A percentile compares a stretch with the other conserved stretches of the same genome.
These are phyloP conservation scores for Hydnomerulius pinastri DNA, from an alignment of 768 basidiomycete species.

Conservation along the genomic window DNA sequence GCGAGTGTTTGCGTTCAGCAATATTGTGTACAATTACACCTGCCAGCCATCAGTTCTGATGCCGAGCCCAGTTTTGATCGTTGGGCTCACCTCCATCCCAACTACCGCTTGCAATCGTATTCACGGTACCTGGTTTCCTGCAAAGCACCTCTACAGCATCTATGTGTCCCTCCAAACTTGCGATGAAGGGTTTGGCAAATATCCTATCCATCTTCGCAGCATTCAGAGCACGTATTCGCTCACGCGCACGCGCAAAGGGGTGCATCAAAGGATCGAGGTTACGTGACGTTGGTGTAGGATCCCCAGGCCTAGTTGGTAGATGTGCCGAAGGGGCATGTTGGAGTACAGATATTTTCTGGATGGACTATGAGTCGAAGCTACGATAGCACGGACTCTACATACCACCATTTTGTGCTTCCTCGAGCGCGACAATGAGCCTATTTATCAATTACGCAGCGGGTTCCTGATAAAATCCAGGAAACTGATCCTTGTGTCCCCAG, in stretches of 20 bases:
- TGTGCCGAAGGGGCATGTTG: conserved; percentile 80
- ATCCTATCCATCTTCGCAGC: conserved; percentile 97
- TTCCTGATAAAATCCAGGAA: too few relatives aligned
- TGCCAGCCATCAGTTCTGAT: conserved; percentile 27
- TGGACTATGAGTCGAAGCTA: conserved; percentile 2
- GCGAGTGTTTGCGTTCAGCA: conserved; percentile 51
- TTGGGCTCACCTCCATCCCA: conserved; percentile 87
- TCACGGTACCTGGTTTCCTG: conserved; percentile 70
- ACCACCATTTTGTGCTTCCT: conserved; percentile 10
- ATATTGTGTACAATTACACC: conserved; percentile 88
- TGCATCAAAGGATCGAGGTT: conserved; percentile 96
- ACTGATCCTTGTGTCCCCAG: too few relatives aligned
- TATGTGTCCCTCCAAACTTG: conserved; percentile 85
- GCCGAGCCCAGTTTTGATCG: neutral
- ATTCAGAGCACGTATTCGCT: conserved; percentile 91
- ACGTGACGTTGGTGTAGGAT: conserved; percentile 84
- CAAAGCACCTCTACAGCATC: conserved; percentile 91
- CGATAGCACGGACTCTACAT: neutral
- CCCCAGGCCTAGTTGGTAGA: conserved; percentile 73
- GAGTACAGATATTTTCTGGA: conserved; percentile 82
- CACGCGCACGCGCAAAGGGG: conserved; percentile 89
- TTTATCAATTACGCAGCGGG: too few relatives aligned
- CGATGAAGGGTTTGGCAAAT: conserved; percentile 97
- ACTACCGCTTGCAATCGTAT: conserved; percentile 84
- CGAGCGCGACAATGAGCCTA: neutral